A percentile compares a stretch with the other conserved stretches of the same genome.
Evolutionary conservation across 2,329 filamentous ascomycete species (phyloP).

Genomic region (Aspergillus texensis): DNA sequence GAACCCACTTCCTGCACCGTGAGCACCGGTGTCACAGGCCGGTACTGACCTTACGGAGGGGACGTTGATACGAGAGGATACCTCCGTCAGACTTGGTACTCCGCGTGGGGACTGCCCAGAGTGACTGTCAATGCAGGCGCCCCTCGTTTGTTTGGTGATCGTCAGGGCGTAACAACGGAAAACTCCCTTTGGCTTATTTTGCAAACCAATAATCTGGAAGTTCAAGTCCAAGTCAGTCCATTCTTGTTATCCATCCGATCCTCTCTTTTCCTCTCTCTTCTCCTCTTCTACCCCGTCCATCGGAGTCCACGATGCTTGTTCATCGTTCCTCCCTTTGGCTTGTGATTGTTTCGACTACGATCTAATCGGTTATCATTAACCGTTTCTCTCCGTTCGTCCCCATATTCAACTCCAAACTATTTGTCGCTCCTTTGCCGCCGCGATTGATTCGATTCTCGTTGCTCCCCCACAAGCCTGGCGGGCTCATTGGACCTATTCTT

Average conservation of each 20-base stretch:
- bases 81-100: not conserved
- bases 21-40: not conserved
- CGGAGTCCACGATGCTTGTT: conserved; percentile 18
- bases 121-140: conserved; percentile 15
- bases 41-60: not conserved
- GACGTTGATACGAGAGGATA: not conserved
- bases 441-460: conserved; percentile 4
- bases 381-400: conserved; percentile 3
- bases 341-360: conserved; percentile 11
- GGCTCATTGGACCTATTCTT: conserved; percentile 17
- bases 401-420: not conserved
- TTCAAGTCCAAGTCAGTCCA: not conserved
- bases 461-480: conserved; percentile 11
- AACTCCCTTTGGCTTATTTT: conserved; percentile 12
- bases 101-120: conserved; percentile 21
- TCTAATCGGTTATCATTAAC: conserved; percentile 10
- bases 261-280: conserved; percentile 5
- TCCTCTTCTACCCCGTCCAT: conserved; percentile 1
- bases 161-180: conserved; percentile 20
- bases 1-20: not conserved
- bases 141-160: conserved; percentile 25
- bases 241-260: conserved; percentile 1
- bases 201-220: not conserved
- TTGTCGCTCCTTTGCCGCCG: conserved; percentile 21
- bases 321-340: conserved; percentile 16